These are phyloP conservation scores for Colletotrichum sp. DNA, from an alignment of 2,329 filamentous ascomycete species.

Conservation along the genomic window DNA sequence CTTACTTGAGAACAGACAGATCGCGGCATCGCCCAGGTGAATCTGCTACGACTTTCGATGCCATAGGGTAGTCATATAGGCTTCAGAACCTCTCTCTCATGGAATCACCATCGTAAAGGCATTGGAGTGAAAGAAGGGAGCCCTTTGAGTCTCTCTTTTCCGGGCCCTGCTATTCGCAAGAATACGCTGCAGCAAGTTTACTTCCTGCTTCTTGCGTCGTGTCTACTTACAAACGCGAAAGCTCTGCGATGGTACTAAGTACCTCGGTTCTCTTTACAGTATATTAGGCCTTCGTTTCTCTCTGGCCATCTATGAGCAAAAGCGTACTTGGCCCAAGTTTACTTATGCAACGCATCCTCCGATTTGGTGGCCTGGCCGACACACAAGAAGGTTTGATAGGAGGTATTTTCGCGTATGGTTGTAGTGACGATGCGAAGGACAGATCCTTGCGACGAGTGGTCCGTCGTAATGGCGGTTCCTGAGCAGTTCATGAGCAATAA, in stretches of 20 bases:
- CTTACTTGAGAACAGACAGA: background rate
- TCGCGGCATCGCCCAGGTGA: background rate
- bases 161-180: background rate
- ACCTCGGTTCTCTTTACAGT: background rate
- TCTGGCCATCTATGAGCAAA: background rate
- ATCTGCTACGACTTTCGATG: background rate
- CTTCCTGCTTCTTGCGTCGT: background rate
- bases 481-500: background rate
- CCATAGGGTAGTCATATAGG: rapidly evolving
- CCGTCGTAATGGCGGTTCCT: too few species aligned
- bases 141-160: rapidly evolving
- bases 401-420: background rate
- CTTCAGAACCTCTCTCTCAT: background rate
- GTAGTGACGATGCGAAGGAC: background rate
- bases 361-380: background rate
- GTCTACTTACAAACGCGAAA: background rate
- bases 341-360: background rate
- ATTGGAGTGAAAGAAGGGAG: background rate
- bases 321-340: rapidly evolving
- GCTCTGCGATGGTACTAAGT: background rate
- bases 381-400: background rate
- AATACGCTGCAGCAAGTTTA: background rate
- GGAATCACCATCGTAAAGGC: rapidly evolving
- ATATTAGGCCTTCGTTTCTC: background rate
- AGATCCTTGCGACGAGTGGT: too few species aligned